Evolutionary conservation across 2,329 filamentous ascomycete species (phyloP).

Genomic region (Acarospora socialis): DNA sequence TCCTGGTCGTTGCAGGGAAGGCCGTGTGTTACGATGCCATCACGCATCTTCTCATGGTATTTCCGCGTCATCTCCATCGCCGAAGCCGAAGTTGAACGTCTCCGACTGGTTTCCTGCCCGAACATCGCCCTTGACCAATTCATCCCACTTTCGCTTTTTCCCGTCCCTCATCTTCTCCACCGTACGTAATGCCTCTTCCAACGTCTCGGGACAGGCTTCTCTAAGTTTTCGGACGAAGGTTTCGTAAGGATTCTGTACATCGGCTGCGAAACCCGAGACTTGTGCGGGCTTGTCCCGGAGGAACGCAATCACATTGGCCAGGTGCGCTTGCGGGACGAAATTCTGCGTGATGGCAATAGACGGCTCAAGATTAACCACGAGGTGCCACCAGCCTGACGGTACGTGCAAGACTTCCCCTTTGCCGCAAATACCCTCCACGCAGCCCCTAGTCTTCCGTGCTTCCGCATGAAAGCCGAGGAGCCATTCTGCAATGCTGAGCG

Average conservation of each 20-base stretch:
- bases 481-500: constrained; percentile 94
- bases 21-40: constrained; percentile 33
- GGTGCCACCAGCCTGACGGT: constrained; percentile 90
- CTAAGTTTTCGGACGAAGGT: constrained; percentile 59
- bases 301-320: constrained; percentile 65
- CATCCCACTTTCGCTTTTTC: constrained; percentile 78
- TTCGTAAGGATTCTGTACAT: constrained; percentile 56
- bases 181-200: constrained; percentile 50
- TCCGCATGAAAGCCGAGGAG: constrained; percentile 76
- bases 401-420: constrained; percentile 84
- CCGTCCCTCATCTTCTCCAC: constrained; percentile 47
- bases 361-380: constrained; percentile 77
- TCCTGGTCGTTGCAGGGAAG: constrained; percentile 22
- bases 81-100: constrained; percentile 48
- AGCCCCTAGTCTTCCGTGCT: constrained; percentile 61
- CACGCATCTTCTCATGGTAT: too few species aligned
- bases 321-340: constrained; percentile 65
- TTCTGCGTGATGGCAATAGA: constrained; percentile 90
- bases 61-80: constrained; percentile 46
- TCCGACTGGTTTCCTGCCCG: too few species aligned
- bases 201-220: constrained; percentile 48
- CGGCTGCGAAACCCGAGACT: constrained; percentile 68
- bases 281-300: constrained; percentile 70
- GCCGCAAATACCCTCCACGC: constrained; percentile 69
- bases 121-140: constrained; percentile 48